These are phyloP conservation scores for Camelina hispida DNA, from an alignment of 345 rosid genomes.

Conservation along the genomic window DNA sequence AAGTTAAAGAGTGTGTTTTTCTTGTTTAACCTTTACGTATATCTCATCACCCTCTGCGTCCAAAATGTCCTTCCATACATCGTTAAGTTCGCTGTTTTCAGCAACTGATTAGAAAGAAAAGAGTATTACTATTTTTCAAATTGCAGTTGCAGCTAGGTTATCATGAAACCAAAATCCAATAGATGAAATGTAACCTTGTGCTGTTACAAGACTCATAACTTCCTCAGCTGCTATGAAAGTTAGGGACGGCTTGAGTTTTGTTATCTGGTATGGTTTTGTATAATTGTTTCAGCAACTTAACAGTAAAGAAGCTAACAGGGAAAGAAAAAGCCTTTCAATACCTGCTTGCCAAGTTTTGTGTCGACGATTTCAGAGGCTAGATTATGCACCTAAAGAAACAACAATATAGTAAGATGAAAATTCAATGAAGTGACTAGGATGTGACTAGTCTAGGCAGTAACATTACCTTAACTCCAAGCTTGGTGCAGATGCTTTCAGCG, in stretches of 20 bases:
- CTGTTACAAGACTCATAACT: slow-evolving; percentile 97
- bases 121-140: slow-evolving; percentile 14
- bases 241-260: slow-evolving; percentile 80
- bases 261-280: slow-evolving; percentile 58
- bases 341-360: slow-evolving; percentile 94
- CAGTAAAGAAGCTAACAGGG: slow-evolving; percentile 24
- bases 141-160: not conserved
- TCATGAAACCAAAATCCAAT: slow-evolving; percentile 5
- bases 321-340: slow-evolving; percentile 38
- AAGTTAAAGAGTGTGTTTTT: slow-evolving; percentile 10
- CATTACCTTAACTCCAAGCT: slow-evolving; percentile 78
- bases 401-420: slow-evolving; percentile 15
- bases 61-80: slow-evolving; percentile 95
- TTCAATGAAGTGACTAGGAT: slow-evolving; percentile 7
- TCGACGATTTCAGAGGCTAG: slow-evolving; percentile 92
- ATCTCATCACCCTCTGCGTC: slow-evolving; percentile 97
- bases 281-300: slow-evolving; percentile 15
- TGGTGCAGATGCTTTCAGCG: slow-evolving; percentile 86
- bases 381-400: slow-evolving; percentile 73
- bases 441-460: not conserved
- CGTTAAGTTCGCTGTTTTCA: slow-evolving; percentile 82
- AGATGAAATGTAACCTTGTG: slow-evolving; percentile 70
- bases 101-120: slow-evolving; percentile 61
- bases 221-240: slow-evolving; percentile 95
- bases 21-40: slow-evolving; percentile 70